Evolutionary conservation across 2,329 filamentous ascomycete genomes (phyloP).

Genomic region (Apiospora phragmitis): DNA sequence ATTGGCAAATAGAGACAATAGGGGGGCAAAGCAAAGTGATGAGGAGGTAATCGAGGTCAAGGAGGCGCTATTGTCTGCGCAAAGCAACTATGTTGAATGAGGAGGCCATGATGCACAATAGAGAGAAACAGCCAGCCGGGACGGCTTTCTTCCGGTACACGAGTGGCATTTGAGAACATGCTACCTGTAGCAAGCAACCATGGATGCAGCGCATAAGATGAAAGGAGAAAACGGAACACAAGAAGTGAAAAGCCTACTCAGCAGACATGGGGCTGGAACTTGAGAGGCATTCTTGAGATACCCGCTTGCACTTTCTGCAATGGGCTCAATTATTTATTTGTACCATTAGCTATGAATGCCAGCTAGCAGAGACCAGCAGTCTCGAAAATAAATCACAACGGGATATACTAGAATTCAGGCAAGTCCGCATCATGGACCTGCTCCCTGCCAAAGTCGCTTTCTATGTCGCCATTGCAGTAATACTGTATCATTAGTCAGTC

Average conservation of each 20-base stretch:
- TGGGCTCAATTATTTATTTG: constrained; percentile 5
- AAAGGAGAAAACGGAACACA: neutral
- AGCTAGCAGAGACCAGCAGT: constrained; percentile 5
- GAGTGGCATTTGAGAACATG: neutral
- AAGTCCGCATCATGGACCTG: neutral
- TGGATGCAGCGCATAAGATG: neutral
- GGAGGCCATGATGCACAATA: neutral
- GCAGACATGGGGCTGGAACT: neutral
- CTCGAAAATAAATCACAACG: neutral
- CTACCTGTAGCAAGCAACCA: neutral
- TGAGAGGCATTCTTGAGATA: neutral
- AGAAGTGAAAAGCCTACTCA: neutral
- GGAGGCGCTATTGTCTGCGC: neutral
- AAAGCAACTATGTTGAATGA: neutral
- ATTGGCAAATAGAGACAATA: neutral
- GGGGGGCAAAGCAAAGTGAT: neutral
- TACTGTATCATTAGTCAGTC: neutral
- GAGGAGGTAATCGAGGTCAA: neutral
- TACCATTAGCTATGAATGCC: neutral
- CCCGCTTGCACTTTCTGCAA: neutral
- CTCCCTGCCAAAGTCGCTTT: neutral
- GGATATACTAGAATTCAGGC: neutral
- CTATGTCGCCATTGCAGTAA: neutral
- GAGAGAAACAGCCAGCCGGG: neutral
- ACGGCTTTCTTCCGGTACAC: neutral